Percentiles rank a stretch among this genome's conserved stretches.
Conservation (phyloP, 1,139 yeast species). For the Kodamaea alishanica region DNA sequence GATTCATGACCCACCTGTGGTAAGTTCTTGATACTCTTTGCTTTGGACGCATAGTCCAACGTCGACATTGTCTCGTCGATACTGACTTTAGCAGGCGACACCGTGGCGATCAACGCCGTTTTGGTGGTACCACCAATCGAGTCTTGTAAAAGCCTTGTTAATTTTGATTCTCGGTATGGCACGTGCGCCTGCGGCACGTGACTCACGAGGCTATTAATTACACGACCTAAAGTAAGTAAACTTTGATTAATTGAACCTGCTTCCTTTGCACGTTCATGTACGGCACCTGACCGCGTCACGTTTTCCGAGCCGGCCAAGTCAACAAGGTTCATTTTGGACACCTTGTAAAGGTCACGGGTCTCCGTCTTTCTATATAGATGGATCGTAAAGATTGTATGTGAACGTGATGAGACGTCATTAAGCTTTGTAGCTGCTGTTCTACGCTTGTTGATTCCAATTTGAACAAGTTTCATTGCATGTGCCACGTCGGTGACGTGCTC, state of each 20-base stretch:
- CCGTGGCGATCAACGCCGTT: conserved; percentile 75
- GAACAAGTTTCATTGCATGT: conserved; percentile 53
- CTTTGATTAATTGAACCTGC: conserved; percentile 89
- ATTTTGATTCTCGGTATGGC: conserved; percentile 82
- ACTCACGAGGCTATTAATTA: conserved; percentile 59
- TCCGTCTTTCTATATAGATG: conserved; percentile 49
- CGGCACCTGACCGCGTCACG: conserved; percentile 74
- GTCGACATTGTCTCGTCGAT: conserved; percentile 80
- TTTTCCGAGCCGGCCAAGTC: conserved; percentile 91
- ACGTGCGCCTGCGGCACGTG: conserved; percentile 43
- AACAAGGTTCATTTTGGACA: conserved; percentile 72
- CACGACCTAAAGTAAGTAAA: conserved; percentile 76
- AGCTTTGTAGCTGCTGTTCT: conserved; percentile 68
- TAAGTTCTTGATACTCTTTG: conserved; percentile 69
- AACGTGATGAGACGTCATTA: conserved; percentile 67
- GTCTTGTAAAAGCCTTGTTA: conserved; percentile 75
- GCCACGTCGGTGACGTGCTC: conserved; percentile 48
- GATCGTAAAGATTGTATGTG: conserved; percentile 70
- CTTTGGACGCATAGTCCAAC: conserved; percentile 79
- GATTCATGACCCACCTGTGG: conserved; percentile 59
- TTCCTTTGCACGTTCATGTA: conserved; percentile 74
- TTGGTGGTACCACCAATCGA: conserved; percentile 81
- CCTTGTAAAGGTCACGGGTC: conserved; percentile 30
- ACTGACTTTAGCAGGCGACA: conserved; percentile 74
- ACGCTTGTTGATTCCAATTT: conserved; percentile 53